These are phyloP conservation scores for Periglandula ipomoeae DNA, from an alignment of 2,329 filamentous ascomycete species.

Conservation along the genomic window DNA sequence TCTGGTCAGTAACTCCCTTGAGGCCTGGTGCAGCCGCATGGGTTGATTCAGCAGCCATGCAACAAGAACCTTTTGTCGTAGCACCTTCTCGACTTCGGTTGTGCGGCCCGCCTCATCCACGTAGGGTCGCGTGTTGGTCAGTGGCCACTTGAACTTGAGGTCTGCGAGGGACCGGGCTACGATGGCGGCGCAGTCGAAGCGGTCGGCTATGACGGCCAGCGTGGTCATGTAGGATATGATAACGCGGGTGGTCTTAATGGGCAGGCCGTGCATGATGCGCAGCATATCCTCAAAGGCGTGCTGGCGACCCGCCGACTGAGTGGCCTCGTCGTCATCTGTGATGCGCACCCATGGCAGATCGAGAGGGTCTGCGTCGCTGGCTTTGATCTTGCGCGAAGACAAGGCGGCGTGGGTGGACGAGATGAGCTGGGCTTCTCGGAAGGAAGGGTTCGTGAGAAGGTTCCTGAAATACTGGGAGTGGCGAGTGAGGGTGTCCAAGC, in stretches of 20 bases:
- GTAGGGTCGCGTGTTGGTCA: slow-evolving; percentile 30
- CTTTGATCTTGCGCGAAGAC: slow-evolving; percentile 33
- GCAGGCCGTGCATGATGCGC: slow-evolving; percentile 50
- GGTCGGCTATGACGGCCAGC: slow-evolving; percentile 61
- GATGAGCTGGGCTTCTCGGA: slow-evolving; percentile 52
- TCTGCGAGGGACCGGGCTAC: slow-evolving; percentile 44
- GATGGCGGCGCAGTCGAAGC: slow-evolving; percentile 55
- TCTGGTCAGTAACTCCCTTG: slow-evolving; percentile 55
- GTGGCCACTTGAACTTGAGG: slow-evolving; percentile 46
- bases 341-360: slow-evolving; percentile 58
- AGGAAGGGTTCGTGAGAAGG: slow-evolving; percentile 53
- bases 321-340: slow-evolving; percentile 60
- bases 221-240: slow-evolving; percentile 56
- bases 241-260: slow-evolving; percentile 28
- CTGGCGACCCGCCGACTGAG: slow-evolving; percentile 49
- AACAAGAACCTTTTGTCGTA: slow-evolving; percentile 62
- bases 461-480: slow-evolving; percentile 63
- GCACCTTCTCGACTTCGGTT: slow-evolving; percentile 49
- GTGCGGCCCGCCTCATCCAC: slow-evolving; percentile 26
- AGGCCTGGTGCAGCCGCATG: slow-evolving; percentile 49
- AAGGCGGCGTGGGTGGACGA: slow-evolving; percentile 41
- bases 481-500: slow-evolving; percentile 43
- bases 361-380: slow-evolving; percentile 36
- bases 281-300: slow-evolving; percentile 59
- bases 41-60: slow-evolving; percentile 56